Conservation (phyloP, 2,329 filamentous ascomycete species). For the Calonectria honghensis region DNA sequence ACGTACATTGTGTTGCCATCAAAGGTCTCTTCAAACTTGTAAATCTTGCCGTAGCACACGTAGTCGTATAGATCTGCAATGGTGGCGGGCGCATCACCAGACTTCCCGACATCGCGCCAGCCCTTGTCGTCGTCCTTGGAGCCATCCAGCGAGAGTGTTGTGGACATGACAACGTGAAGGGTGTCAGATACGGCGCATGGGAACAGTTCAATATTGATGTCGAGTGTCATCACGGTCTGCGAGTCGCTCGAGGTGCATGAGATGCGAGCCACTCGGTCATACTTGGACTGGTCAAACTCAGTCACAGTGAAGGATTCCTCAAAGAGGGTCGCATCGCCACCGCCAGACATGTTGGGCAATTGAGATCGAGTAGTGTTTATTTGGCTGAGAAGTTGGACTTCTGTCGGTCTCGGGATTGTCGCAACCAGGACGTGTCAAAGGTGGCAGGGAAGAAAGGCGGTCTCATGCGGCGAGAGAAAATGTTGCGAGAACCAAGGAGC, state of each 20-base stretch:
- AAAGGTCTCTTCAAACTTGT: conserved; percentile 87
- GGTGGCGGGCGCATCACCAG: conserved; percentile 72
- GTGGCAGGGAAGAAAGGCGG: conserved; percentile 18
- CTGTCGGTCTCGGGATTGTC: neutral
- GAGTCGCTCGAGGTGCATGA: conserved; percentile 84
- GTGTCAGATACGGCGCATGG: conserved; percentile 84
- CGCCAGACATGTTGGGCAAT: conserved; percentile 61
- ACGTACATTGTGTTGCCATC: conserved; percentile 88
- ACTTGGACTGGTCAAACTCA: conserved; percentile 87
- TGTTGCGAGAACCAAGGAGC: conserved; percentile 40
- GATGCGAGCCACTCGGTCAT: conserved; percentile 95
- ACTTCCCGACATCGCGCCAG: conserved; percentile 85
- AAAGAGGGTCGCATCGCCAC: conserved; percentile 93
- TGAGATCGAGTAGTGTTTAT: neutral
- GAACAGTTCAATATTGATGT: conserved; percentile 96
- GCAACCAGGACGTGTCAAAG: neutral
- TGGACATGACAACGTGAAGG: conserved; percentile 87
- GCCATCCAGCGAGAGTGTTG: conserved; percentile 90
- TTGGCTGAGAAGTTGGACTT: neutral
- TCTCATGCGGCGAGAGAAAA: conserved; percentile 47
- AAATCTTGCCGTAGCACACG: conserved; percentile 91
- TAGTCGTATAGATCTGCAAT: conserved; percentile 90
- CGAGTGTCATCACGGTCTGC: conserved; percentile 86
- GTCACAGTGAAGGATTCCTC: conserved; percentile 93
- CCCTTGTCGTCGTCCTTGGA: conserved; percentile 84